Base-by-base conservation (phyloP, 306 rosid genomes). In the Pyrus communis region DNA sequence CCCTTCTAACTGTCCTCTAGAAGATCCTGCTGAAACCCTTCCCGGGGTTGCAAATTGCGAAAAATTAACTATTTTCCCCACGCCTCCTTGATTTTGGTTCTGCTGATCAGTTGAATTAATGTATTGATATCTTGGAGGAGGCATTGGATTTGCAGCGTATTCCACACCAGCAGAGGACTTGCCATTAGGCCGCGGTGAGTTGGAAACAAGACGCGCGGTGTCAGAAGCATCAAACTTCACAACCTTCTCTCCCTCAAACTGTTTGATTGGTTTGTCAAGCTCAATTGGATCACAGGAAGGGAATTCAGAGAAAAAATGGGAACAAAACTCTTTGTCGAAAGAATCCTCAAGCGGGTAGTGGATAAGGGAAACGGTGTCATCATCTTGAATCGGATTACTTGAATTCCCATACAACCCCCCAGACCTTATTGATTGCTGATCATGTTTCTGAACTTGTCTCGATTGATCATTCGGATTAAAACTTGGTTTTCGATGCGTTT, bases 271-370 rank as follows among this genome's bases (percentile, higher is more conserved):
- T 85, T 84, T 86, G 67, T 61, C 79, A 70, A 85, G 9, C 25
- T 90, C 83, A 59, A 74, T 79, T 61, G 86, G 78, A 75, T 86
- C 91, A 83, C 81, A 86, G 15, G 90, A 74, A 46, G 87, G 80
- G 23, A 84, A 73, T 68, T 93, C 88, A 22, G 90, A 79, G 70
- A 89, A 83, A 54, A 87, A 75, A 79, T 82, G 77, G 60, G 94
- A 78, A 76, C 88, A 86, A 33, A 89, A 85, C 17, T 91, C 89
- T 67, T 78, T 89, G 13, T 89, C 98, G 8, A 91, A 82, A 23
- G 91, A 82, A 77, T 91, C 87, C 9, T 90, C 98, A 9, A 87
- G 45, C 2, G 93, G 94, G 80, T 77, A 88, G 14, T 89, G 90
- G 43, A 88, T 81, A 94, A 96, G 88, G 14, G 96, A 82, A 58